Conservation (phyloP, 2,329 filamentous ascomycete species). For the Colletotrichum cuscutae region DNA sequence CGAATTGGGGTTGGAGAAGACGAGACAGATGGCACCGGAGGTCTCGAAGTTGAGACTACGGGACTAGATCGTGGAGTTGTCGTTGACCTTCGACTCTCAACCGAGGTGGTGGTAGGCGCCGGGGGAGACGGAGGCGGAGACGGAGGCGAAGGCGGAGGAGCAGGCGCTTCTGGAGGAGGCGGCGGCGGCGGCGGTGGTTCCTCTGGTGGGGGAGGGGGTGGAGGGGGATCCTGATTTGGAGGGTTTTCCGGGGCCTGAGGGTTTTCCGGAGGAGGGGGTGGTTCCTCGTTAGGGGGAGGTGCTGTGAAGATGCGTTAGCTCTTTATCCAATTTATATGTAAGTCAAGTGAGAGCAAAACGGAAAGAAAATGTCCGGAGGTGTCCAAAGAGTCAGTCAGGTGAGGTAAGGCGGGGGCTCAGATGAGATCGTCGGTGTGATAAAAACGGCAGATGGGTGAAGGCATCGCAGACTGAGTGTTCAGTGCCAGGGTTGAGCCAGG, state of each 20-base stretch:
- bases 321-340: neutral
- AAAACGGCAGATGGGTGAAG: neutral
- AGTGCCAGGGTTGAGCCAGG: constrained; percentile 2
- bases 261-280: constrained; percentile 11
- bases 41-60: neutral
- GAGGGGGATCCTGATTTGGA: constrained; percentile 8
- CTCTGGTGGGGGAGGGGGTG: neutral
- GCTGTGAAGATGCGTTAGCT: constrained; percentile 17
- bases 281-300: constrained; percentile 5
- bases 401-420: neutral
- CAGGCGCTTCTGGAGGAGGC: neutral
- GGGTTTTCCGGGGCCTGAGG: neutral
- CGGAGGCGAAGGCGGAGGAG: neutral
- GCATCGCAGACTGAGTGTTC: neutral
- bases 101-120: neutral
- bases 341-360: constrained; percentile 6
- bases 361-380: constrained; percentile 11
- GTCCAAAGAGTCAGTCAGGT: neutral
- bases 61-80: neutral
- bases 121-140: neutral
- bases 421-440: neutral
- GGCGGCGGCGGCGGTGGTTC: neutral
- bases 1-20: constrained; percentile 5
- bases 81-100: neutral
- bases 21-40: neutral